A percentile compares a stretch with the other conserved stretches of the same genome.
Conservation (phyloP, 2,329 filamentous ascomycete genomes). For the Fusarium setosum region DNA sequence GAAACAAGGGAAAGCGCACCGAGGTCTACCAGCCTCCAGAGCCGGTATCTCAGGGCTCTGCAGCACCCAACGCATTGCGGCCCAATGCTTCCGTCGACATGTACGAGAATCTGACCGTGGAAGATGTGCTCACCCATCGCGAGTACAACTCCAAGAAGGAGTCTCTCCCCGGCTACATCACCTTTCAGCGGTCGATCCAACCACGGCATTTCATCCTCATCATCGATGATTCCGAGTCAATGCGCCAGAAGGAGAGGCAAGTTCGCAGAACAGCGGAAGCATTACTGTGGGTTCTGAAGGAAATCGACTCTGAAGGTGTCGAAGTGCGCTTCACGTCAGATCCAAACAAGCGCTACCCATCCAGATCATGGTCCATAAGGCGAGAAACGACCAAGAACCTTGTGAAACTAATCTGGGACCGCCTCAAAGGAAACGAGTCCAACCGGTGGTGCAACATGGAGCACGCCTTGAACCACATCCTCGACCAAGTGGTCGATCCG, state of each 20-base stretch:
- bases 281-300: slow-evolving; percentile 12
- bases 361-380: no score
- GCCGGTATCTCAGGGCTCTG: no score
- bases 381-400: neutral
- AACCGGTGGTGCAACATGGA: slow-evolving; percentile 20
- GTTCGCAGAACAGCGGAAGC: neutral
- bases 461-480: neutral
- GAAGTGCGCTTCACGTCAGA: slow-evolving; percentile 25
- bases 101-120: neutral
- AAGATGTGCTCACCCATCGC: neutral
- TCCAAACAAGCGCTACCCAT: neutral
- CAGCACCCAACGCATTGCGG: neutral
- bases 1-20: neutral
- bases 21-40: neutral
- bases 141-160: neutral
- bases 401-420: neutral
- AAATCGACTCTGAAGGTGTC: neutral
- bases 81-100: neutral
- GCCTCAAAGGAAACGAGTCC: neutral
- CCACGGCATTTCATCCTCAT: slow-evolving; percentile 22
- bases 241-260: neutral
- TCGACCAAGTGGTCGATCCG: neutral
- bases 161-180: neutral
- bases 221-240: slow-evolving; percentile 26
- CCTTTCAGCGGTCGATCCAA: neutral